These are phyloP conservation scores for Hansenula lynferdii DNA, from an alignment of 1,139 yeast genomes.

Conservation along the genomic window DNA sequence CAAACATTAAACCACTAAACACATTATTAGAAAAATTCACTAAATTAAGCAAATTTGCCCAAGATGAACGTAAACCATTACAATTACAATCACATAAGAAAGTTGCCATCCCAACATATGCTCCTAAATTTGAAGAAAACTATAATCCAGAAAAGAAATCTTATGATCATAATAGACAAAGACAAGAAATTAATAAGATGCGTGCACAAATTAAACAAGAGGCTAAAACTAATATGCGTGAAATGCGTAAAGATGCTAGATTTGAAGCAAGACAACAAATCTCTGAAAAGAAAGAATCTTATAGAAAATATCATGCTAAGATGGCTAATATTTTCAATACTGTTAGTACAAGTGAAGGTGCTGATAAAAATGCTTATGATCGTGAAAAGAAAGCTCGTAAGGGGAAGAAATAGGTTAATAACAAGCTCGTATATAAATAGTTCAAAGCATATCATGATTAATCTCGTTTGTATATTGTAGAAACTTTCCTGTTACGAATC, in stretches of 20 bases:
- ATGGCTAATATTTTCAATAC: conserved; percentile 84
- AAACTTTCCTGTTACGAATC: no score
- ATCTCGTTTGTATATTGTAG: no score
- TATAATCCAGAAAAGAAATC: conserved; percentile 95
- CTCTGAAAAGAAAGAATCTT: conserved; percentile 66
- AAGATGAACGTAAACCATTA: conserved; percentile 60
- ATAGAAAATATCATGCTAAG: conserved; percentile 80
- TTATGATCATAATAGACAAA: conserved; percentile 75
- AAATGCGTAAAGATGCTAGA: conserved; percentile 81
- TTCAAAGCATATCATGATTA: no score
- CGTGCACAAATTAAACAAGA: conserved; percentile 87
- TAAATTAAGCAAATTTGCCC: conserved; percentile 47
- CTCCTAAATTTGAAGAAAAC: conserved; percentile 94
- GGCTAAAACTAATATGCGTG: conserved; percentile 82
- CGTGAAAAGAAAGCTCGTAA: conserved; percentile 72
- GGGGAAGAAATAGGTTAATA: conserved; percentile 29
- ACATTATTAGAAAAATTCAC: conserved; percentile 36
- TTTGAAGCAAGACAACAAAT: conserved; percentile 87
- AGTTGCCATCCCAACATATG: conserved; percentile 74
- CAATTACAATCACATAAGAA: conserved; percentile 86
- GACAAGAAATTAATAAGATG: conserved; percentile 81
- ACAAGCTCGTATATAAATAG: no score
- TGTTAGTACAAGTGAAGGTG: conserved; percentile 89
- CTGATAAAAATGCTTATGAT: conserved; percentile 88
- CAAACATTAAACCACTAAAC: conserved; percentile 21